Evolutionary conservation across 805 yeast species (phyloP).

Genomic region (Danielia oregonensis): DNA sequence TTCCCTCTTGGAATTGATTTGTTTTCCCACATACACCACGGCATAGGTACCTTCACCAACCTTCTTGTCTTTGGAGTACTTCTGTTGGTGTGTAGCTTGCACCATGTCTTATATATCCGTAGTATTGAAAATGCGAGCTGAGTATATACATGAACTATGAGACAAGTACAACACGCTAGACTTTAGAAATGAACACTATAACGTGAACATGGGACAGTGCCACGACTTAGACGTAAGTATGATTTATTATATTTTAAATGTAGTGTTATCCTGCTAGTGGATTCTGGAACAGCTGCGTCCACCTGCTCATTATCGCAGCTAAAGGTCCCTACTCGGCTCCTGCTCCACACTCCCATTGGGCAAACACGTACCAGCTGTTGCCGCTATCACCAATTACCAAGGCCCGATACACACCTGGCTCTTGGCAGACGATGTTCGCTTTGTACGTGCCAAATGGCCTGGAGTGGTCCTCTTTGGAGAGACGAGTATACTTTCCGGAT

Average conservation of each 20-base stretch:
- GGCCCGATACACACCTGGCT: constrained; percentile 80
- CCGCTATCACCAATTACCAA: constrained; percentile 75
- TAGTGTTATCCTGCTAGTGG: too few species aligned
- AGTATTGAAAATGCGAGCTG: not conserved
- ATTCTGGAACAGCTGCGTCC: too few species aligned
- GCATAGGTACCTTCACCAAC: constrained; percentile 99
- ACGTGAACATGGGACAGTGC: too few species aligned
- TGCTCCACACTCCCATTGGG: constrained; percentile 91
- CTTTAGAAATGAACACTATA: too few species aligned
- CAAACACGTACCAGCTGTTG: constrained; percentile 80
- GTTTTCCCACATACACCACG: constrained; percentile 83
- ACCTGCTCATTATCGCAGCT: not conserved
- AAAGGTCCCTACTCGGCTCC: not conserved
- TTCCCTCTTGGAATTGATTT: constrained; percentile 47
- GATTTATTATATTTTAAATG: too few species aligned
- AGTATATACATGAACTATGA: too few species aligned
- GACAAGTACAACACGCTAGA: too few species aligned
- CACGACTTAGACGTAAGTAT: too few species aligned
- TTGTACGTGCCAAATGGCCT: constrained; percentile 56
- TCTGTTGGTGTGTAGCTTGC: constrained; percentile 4
- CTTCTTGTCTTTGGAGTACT: constrained; percentile 60
- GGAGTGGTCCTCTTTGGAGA: constrained; percentile 47
- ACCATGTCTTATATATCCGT: not conserved
- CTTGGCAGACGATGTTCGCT: constrained; percentile 57
- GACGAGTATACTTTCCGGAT: constrained; percentile 67